Conservation (phyloP, 2,329 filamentous ascomycete genomes). For the Scedosporium boydii region DNA sequence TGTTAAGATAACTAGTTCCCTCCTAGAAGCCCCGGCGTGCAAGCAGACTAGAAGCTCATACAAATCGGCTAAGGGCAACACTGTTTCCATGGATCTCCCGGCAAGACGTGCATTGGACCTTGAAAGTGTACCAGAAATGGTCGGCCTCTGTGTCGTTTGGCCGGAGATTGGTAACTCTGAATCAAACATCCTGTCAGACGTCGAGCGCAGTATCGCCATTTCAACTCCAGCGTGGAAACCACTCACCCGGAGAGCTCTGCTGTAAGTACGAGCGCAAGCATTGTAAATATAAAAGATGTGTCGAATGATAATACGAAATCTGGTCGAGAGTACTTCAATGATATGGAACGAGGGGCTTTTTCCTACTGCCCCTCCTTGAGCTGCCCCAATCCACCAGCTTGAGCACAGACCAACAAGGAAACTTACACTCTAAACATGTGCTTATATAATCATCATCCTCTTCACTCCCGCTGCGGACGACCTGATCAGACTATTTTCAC, state of each 20-base stretch:
- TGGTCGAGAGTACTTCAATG: neutral
- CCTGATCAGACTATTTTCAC: neutral
- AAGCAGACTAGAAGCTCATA: slow-evolving; percentile 32
- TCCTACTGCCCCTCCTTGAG: neutral
- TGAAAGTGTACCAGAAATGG: slow-evolving; percentile 96
- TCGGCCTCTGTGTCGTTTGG: slow-evolving; percentile 72
- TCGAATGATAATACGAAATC: neutral
- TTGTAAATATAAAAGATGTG: slow-evolving; percentile 21
- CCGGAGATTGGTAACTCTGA: slow-evolving; percentile 79
- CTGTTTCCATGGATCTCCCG: slow-evolving; percentile 81
- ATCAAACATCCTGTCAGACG: neutral
- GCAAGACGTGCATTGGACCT: slow-evolving; percentile 96
- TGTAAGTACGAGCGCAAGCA: slow-evolving; percentile 58
- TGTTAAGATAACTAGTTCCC: neutral
- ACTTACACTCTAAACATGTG: no score
- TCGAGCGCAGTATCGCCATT: neutral
- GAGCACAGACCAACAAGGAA: neutral
- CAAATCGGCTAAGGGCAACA: slow-evolving; percentile 81
- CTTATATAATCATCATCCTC: neutral
- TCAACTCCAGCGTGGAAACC: neutral
- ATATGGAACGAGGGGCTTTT: neutral
- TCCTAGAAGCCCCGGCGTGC: no score
- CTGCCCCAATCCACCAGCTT: neutral
- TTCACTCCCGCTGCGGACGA: neutral
- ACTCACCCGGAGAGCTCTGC: slow-evolving; percentile 62